Evolutionary conservation across 768 basidiomycete species (phyloP).

Genomic region (Rhodocollybia butyracea): DNA sequence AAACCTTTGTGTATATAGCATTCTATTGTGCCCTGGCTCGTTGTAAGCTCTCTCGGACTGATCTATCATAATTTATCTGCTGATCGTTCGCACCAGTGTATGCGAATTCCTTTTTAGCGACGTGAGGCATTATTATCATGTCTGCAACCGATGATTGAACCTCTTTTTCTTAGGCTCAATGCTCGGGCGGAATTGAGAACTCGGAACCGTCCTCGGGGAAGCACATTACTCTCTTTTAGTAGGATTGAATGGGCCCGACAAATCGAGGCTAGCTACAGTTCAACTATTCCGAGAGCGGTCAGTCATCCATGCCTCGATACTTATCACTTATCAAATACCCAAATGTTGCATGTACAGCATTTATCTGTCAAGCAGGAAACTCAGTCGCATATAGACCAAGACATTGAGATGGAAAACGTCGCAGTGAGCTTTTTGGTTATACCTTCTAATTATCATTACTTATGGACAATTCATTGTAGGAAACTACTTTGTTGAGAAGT

Average conservation of each 20-base stretch:
- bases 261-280: background rate
- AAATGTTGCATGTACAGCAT: background rate
- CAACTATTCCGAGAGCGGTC: background rate
- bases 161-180: background rate
- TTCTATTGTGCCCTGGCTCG: slow-evolving; percentile 6
- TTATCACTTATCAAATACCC: background rate
- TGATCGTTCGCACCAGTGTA: background rate
- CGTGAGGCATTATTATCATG: background rate
- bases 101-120: slow-evolving; percentile 2
- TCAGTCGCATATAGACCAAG: background rate
- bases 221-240: background rate
- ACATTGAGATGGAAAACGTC: background rate
- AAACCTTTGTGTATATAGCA: slow-evolving; percentile 2
- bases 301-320: background rate
- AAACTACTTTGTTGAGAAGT: too few species aligned
- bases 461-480: background rate
- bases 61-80: background rate
- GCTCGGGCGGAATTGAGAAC: background rate
- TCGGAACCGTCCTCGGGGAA: background rate
- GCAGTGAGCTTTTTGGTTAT: background rate
- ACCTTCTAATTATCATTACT: background rate
- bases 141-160: background rate
- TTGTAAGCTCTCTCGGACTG: background rate
- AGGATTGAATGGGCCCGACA: background rate
- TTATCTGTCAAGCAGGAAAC: background rate